Base-by-base conservation (phyloP, 441 rosid genomes). In the Eruca vesicaria region DNA sequence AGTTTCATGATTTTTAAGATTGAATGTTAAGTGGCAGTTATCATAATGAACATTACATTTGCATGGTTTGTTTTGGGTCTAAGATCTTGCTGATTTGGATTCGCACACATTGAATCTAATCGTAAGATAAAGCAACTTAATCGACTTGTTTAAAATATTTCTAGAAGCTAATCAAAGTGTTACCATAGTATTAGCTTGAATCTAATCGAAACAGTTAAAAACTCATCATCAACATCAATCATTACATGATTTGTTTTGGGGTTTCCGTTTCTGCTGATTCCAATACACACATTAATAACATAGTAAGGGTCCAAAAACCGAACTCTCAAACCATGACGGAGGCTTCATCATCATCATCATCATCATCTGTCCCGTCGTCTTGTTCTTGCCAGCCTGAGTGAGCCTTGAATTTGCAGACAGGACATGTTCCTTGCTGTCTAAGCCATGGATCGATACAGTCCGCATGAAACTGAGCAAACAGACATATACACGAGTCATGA, bases 391-490 rank as follows among this genome's bases (percentile, higher is more conserved):
- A 86, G 78, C 86, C 85, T 6, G 91, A 82, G 74, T 86, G 90
- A 64, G 90, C 98, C 81, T 81, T 84, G 83, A 81, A 86, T 76
- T 92, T 92, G 81, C 98, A 92, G 28, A 92, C 94, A 6, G 97
- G 98, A 77, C 97, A 94, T 12, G 97, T 94, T 73, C 97, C 97
- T 73, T 94, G 97, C 69, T 89, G 97, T 78, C 86, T 79, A 73
- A 90, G 82, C 97, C 98, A 94, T 1, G 97, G 97, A 48, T 90
- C 95, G 0, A 94, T 94, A 86, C 97, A 94, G 67, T 58, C 83
- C 0, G 97, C 87, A 86, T 90, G 98, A 81, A 94, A 92, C 98
- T 94, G 96, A 85, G 60, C 66, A 73, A 77, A 29, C 35, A 21
- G 45, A 65, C 20, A n/a, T 5, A 26, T 21, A 7, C 19, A n/a